A percentile compares a stretch with the other conserved stretches of the same genome.
phyloP scores from a whole-genome alignment of 2,329 filamentous ascomycete species.

The Gaeumannomyces sp. region DNA sequence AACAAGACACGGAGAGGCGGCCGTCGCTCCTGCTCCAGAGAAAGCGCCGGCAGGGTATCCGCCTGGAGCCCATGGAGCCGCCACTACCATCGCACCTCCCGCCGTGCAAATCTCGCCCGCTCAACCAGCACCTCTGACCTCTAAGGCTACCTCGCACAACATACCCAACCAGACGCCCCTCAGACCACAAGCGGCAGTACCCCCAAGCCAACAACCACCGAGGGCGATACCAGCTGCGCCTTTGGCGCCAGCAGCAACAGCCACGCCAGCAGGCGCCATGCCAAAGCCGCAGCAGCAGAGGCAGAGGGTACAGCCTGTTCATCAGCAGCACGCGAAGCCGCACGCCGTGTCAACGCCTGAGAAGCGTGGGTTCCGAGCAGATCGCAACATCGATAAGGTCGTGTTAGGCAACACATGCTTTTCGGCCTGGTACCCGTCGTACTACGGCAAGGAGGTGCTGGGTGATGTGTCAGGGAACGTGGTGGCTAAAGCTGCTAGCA shows the following conservation, averaged over 20 bases:
- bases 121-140: slow-evolving; percentile 8
- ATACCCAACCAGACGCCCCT: not conserved
- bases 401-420: slow-evolving; percentile 80
- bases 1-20: not conserved
- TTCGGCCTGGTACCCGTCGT: slow-evolving; percentile 87
- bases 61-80: not conserved
- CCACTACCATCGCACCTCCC: too few species aligned
- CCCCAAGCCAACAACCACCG: not conserved
- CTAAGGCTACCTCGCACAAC: slow-evolving; percentile 10
- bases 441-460: slow-evolving; percentile 69
- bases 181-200: not conserved
- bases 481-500: slow-evolving; percentile 19
- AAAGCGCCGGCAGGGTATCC: not conserved
- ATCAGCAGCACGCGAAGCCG: slow-evolving; percentile 4
- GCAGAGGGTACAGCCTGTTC: not conserved
- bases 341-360: slow-evolving; percentile 13
- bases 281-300: not conserved
- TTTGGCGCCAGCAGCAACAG: slow-evolving; percentile 31
- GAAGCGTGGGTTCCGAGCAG: slow-evolving; percentile 36
- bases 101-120: not conserved
- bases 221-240: not conserved
- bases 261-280: slow-evolving; percentile 32
- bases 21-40: not conserved
- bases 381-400: slow-evolving; percentile 80
- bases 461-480: slow-evolving; percentile 36